Evolutionary conservation across 208 protist genomes (phyloP).

Genomic region (Borovskyia barvae): DNA sequence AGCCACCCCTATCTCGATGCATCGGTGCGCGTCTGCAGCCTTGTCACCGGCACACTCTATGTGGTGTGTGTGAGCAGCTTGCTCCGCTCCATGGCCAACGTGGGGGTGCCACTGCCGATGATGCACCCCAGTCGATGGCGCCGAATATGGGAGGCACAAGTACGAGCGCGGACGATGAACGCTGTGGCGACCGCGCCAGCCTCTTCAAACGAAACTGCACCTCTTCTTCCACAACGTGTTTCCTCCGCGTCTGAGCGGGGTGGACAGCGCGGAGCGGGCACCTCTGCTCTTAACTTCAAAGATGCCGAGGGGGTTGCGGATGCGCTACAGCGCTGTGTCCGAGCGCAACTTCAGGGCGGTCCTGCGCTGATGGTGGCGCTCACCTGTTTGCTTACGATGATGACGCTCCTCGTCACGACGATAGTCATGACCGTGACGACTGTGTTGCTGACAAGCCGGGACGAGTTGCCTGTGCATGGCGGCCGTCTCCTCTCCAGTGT

Average conservation of each 20-base stretch:
- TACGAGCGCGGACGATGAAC: too few relatives aligned
- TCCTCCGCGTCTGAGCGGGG: not conserved
- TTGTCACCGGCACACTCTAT: constrained; percentile 24
- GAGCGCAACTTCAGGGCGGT: constrained; percentile 22
- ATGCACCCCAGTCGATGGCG: constrained; percentile 19
- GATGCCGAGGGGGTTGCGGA: not conserved
- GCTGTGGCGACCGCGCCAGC: not conserved
- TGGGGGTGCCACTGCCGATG: constrained; percentile 28
- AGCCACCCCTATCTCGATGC: constrained; percentile 5
- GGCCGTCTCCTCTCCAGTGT: constrained; percentile 14
- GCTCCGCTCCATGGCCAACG: constrained; percentile 34
- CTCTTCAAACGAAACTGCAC: not conserved
- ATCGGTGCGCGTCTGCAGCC: constrained; percentile 9
- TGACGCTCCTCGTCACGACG: constrained; percentile 11
- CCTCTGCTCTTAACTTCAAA: not conserved
- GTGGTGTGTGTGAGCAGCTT: constrained; percentile 30
- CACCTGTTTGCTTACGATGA: constrained; percentile 7
- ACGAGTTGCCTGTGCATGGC: constrained; percentile 13
- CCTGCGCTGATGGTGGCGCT: constrained; percentile 28
- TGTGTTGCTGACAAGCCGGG: constrained; percentile 20
- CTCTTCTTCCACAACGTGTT: not conserved
- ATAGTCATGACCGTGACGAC: constrained; percentile 7
- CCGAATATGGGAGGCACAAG: too few relatives aligned
- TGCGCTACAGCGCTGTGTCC: constrained; percentile 14
- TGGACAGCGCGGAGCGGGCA: not conserved